Conservation (phyloP, 2,329 filamentous ascomycete genomes). For the Alternaria sp. region DNA sequence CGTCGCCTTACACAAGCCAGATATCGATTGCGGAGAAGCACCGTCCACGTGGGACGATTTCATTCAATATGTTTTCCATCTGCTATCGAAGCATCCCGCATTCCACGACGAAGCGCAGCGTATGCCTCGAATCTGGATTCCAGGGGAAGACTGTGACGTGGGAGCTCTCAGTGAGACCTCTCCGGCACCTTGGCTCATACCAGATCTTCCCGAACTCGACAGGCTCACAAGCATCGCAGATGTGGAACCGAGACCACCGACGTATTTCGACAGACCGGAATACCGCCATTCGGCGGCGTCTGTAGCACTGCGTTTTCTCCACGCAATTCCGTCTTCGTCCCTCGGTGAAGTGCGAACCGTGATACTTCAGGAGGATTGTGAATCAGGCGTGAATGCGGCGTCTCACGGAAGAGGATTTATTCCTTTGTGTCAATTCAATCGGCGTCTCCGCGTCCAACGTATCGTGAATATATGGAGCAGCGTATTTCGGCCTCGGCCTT, state of each 20-base stretch:
- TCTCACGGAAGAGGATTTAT: neutral
- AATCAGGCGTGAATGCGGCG: neutral
- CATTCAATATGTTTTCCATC: too few species aligned
- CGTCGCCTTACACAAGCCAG: accelerated
- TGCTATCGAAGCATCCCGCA: too few species aligned
- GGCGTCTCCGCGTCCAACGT: neutral
- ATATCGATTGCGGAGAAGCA: neutral
- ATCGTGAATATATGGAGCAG: neutral
- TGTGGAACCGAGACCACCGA: neutral
- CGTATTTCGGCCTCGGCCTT: neutral
- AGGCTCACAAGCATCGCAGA: neutral
- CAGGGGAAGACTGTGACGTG: too few species aligned
- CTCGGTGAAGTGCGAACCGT: neutral
- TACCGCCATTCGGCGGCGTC: neutral
- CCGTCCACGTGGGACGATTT: neutral
- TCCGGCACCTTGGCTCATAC: neutral
- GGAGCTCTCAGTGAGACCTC: neutral
- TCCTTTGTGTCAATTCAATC: neutral
- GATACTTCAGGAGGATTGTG: neutral
- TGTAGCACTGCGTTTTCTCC: neutral
- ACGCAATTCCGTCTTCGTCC: neutral
- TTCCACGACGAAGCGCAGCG: too few species aligned
- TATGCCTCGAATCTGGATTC: too few species aligned
- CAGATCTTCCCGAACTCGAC: accelerated
- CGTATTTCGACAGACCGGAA: accelerated